These are phyloP conservation scores for Diaporthe caulivora DNA, from an alignment of 2,329 filamentous ascomycete genomes.

Conservation along the genomic window DNA sequence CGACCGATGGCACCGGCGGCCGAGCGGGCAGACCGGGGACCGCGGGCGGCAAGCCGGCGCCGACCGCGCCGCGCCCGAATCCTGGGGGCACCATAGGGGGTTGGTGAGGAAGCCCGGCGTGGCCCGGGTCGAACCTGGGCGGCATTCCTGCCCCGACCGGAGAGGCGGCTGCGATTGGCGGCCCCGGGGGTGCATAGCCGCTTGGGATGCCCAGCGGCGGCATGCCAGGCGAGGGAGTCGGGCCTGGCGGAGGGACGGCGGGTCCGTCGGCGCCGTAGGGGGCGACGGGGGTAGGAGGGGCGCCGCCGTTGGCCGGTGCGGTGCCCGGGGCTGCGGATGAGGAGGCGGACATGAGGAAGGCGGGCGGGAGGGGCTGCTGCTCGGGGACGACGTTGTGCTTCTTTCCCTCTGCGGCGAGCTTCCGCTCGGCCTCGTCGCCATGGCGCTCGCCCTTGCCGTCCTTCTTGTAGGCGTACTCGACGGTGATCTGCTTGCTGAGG, in stretches of 20 bases:
- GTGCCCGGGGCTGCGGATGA: slow-evolving; percentile 43
- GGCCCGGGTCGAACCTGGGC: slow-evolving; percentile 36
- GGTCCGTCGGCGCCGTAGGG: slow-evolving; percentile 37
- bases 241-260: slow-evolving; percentile 39
- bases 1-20: slow-evolving; percentile 60
- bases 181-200: slow-evolving; percentile 52
- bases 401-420: slow-evolving; percentile 91
- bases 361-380: slow-evolving; percentile 79
- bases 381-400: slow-evolving; percentile 93
- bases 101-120: slow-evolving; percentile 24
- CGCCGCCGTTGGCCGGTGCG: slow-evolving; percentile 41
- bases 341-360: slow-evolving; percentile 68
- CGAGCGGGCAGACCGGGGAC: slow-evolving; percentile 64
- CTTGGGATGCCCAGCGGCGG: slow-evolving; percentile 48
- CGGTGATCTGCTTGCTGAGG: slow-evolving; percentile 95
- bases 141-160: slow-evolving; percentile 41
- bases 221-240: slow-evolving; percentile 41
- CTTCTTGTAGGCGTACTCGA: slow-evolving; percentile 99
- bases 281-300: slow-evolving; percentile 40
- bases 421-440: slow-evolving; percentile 92
- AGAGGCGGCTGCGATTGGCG: slow-evolving; percentile 46
- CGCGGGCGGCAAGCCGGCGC: slow-evolving; percentile 58
- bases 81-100: slow-evolving; percentile 38
- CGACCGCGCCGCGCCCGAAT: slow-evolving; percentile 46
- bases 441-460: slow-evolving; percentile 97